Evolutionary conservation across 2,329 filamentous ascomycete species (phyloP), one percentile per base, ranked within the genome.

Genomic region (Cladophialophora yegresii): DNA sequence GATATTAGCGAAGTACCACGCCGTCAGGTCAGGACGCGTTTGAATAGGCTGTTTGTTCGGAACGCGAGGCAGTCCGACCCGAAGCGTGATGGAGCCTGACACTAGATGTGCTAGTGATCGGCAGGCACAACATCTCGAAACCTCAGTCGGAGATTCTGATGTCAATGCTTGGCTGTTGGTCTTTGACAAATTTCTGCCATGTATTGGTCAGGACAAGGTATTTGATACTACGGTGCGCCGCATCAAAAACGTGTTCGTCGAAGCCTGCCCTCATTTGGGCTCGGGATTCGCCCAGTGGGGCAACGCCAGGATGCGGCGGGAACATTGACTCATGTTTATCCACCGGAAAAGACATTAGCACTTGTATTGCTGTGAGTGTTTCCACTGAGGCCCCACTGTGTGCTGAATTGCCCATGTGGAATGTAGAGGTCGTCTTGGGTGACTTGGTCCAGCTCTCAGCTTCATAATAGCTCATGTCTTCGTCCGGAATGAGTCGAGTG

Each of bases 161-260:
- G 8, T 54, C 51, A 9, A 54, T n/a, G 51, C 28, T 33, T 32
- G 28, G n/a, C 51, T n/a, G 51, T 22, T 54, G 51, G 20, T 33
- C n/a, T 33, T 67, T 62, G n/a, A 84, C 79, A 69, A 83, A 86
- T 71, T 83, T 85, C 32, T 83, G 81, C 85, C 85, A 88, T 0
- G 86, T 88, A 72, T 87, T 87, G 8, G 84, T 86, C 59, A 87
- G 74, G 1, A 88, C 85, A 3, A 88, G 77, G 62, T 87, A 84
- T 74, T 85, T 87, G 75, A 88, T 82, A 63, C 80, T 81, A 4
- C 72, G 74, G 68, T 84, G 80, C 0, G 85, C 83, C 2, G 75
- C 77, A 67, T 87, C 84, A 70, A 88, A 88, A 0, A 87, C 78
- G 0, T 71, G 67, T 12, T 75, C 72, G 62, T 79, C 74, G 59